Evolutionary conservation across 345 rosid genomes (phyloP), one percentile per base, ranked within the genome.

Genomic region (Trapa incisa): DNA sequence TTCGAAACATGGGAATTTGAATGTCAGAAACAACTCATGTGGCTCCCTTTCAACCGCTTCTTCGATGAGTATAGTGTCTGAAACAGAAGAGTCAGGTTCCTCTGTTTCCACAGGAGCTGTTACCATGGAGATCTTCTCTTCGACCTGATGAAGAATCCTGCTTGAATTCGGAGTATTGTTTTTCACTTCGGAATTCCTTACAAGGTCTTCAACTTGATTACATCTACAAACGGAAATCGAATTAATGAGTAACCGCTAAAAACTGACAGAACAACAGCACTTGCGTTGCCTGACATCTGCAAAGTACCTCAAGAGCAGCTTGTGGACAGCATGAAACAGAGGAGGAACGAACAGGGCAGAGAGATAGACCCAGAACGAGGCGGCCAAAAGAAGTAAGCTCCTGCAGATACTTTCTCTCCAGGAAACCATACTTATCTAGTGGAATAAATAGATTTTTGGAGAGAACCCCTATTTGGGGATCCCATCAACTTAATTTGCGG

Each of bases 1-100:
- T 72, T 81, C 80, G 33, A 72, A 79, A 7, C 81, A 81, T 70
- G 80, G 96, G 72, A 80, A 93, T 73, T 88, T 74, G 82, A 93
- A 93, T 67, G 91, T 83, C 77, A 88, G 83, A 70, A 79, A 64
- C 57, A 81, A 74, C 36, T 83, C 77, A 12, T 90, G 77, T 2
- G 80, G 61, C n/a, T 82, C 85, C 11, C 61, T 74, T 47, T 70
- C 80, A 29, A 32, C 43, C 13, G 1, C 7, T 45, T 7, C 7
- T 45, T 7, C 48, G 13, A 7, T 11, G 48, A 45, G 0, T 13
- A 45, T 4, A 3, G 48, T 1, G 13, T 45, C 48, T 61, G 67
- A 68, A 41, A 58, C 66, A 39, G 53, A 38, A 42, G 37, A n/a
- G 36, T 69, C 66, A 17, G 13, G 22, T 64, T 67, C 56, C 60